These are phyloP conservation scores for Atalantia buxifolia DNA, from an alignment of 345 rosid genomes.

Conservation along the genomic window DNA sequence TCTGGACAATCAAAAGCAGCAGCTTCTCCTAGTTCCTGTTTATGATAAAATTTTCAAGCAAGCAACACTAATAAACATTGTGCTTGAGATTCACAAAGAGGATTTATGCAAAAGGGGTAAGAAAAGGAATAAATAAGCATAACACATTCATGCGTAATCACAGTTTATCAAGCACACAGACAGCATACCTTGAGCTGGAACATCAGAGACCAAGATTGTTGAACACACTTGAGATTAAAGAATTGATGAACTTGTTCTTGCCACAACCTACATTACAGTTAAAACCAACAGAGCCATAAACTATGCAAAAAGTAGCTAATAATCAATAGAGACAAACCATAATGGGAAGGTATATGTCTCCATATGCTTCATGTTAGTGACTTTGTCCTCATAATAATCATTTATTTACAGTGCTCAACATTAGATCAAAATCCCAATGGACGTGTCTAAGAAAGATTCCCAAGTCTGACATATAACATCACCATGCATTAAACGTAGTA, in stretches of 20 bases:
- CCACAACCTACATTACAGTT: slow-evolving; percentile 50
- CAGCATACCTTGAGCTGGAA: slow-evolving; percentile 51
- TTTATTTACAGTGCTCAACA: not conserved
- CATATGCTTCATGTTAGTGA: not conserved
- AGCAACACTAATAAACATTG: not conserved
- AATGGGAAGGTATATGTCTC: not conserved
- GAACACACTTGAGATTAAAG: slow-evolving; percentile 31
- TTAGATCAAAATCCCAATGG: not conserved
- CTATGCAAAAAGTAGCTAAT: not conserved
- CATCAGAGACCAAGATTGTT: slow-evolving; percentile 44
- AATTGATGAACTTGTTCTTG: slow-evolving; percentile 43
- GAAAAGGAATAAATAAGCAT: not conserved
- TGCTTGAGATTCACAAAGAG: not conserved
- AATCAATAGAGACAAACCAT: slow-evolving; percentile 1
- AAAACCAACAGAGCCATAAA: slow-evolving; percentile 9
- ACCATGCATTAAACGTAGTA: not conserved
- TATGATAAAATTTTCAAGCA: slow-evolving; percentile 10
- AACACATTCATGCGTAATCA: not conserved
- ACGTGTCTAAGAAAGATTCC: not conserved
- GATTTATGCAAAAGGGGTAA: not conserved
- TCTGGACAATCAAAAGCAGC: slow-evolving; percentile 52
- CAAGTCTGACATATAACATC: not conserved
- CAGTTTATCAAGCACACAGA: not conserved
- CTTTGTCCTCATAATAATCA: not conserved
- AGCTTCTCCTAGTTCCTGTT: slow-evolving; percentile 48